Evolutionary conservation across 169 alveolate species (phyloP).

Genomic region (Plasmodium adleri): DNA sequence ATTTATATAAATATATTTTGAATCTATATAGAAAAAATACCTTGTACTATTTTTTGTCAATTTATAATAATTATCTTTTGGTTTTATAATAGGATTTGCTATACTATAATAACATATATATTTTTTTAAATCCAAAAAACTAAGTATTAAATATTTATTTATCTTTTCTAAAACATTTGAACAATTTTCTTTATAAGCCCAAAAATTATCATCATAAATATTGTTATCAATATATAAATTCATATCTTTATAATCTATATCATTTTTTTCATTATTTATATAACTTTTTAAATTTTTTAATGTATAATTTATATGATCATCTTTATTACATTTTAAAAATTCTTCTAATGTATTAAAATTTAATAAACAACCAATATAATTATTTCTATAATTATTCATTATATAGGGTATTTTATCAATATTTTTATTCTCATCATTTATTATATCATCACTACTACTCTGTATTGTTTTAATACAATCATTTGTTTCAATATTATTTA

Average conservation of each 20-base stretch:
- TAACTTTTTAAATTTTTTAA: conserved; percentile 20
- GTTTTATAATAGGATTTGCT: conserved; percentile 63
- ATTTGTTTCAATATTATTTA: not conserved
- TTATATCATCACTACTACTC: not conserved
- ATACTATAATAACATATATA: conserved; percentile 46
- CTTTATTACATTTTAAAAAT: conserved; percentile 19
- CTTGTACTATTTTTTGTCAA: conserved; percentile 6
- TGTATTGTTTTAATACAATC: not conserved
- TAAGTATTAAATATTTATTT: conserved; percentile 47
- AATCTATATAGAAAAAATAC: conserved; percentile 24
- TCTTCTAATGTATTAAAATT: conserved; percentile 61
- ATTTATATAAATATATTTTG: conserved; percentile 24
- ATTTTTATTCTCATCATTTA: not conserved
- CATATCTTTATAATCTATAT: no score
- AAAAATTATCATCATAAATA: conserved; percentile 40
- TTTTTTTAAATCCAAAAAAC: conserved; percentile 35
- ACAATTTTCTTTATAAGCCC: conserved; percentile 51
- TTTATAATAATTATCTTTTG: conserved; percentile 9
- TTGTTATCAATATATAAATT: not conserved
- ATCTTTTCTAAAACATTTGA: conserved; percentile 54
- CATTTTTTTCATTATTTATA: not conserved
- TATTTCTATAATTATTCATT: conserved; percentile 14
- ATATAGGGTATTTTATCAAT: not conserved
- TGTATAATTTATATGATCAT: conserved; percentile 18
- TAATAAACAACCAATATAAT: conserved; percentile 36